These are phyloP conservation scores for Cercospora nicotianae DNA, from an alignment of 2,329 filamentous ascomycete species.

Conservation along the genomic window DNA sequence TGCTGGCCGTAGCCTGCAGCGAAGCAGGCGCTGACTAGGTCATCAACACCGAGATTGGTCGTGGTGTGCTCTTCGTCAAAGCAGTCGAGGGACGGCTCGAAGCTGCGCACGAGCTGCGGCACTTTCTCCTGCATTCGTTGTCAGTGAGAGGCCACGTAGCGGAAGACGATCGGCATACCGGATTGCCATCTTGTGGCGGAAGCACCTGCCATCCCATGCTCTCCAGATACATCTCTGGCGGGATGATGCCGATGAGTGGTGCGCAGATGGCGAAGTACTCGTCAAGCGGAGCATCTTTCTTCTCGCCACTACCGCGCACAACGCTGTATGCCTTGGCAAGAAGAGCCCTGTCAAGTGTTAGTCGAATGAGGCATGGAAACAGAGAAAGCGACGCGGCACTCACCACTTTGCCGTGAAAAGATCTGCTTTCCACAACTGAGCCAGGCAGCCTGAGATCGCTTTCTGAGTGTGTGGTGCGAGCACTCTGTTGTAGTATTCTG, in stretches of 20 bases:
- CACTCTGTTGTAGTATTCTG: slow-evolving; percentile 27
- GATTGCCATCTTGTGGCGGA: slow-evolving; percentile 6
- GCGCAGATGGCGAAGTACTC: slow-evolving; percentile 50
- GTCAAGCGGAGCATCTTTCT: slow-evolving; percentile 49
- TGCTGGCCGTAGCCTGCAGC: neutral
- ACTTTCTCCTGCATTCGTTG: neutral
- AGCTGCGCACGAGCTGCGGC: slow-evolving; percentile 13
- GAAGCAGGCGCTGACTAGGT: slow-evolving; percentile 11
- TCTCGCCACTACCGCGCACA: slow-evolving; percentile 52
- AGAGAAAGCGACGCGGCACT: neutral
- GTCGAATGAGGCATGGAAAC: neutral
- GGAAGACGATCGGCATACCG: neutral
- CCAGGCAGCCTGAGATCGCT: slow-evolving; percentile 53
- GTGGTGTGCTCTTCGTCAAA: slow-evolving; percentile 20
- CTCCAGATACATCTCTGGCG: slow-evolving; percentile 30
- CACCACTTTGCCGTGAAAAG: slow-evolving; percentile 48
- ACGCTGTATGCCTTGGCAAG: slow-evolving; percentile 30
- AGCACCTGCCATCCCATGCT: slow-evolving; percentile 51
- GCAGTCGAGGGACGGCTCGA: slow-evolving; percentile 14
- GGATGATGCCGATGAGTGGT: slow-evolving; percentile 31
- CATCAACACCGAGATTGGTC: slow-evolving; percentile 22
- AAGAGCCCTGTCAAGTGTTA: neutral
- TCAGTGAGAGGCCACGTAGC: neutral
- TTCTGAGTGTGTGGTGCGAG: slow-evolving; percentile 46
- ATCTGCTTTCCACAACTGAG: slow-evolving; percentile 53